Evolutionary conservation across 2,329 filamentous ascomycete genomes (phyloP).

Genomic region (Dactylellina sp.): DNA sequence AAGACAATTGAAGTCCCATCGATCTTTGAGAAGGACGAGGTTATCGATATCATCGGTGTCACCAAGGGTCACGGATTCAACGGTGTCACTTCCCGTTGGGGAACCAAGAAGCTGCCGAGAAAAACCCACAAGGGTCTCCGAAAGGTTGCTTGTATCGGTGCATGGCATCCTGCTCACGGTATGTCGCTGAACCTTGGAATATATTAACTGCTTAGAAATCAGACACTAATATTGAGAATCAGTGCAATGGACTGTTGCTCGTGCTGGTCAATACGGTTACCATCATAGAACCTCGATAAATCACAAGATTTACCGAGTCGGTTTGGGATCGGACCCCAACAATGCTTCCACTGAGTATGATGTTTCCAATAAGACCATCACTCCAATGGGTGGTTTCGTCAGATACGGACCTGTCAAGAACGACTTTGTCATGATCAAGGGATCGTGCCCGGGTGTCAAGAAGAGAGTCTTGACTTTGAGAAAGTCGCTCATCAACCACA

Average conservation of each 20-base stretch:
- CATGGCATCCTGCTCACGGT: slow-evolving; percentile 99
- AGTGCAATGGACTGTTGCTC: slow-evolving; percentile 79
- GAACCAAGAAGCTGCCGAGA: slow-evolving; percentile 99
- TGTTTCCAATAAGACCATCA: slow-evolving; percentile 97
- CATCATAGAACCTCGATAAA: slow-evolving; percentile 99
- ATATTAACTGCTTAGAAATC: too few species aligned
- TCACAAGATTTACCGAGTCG: slow-evolving; percentile 99
- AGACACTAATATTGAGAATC: not conserved
- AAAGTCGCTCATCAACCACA: slow-evolving; percentile 99
- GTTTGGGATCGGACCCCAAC: slow-evolving; percentile 88
- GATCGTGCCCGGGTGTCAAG: slow-evolving; percentile 96
- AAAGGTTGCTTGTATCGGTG: slow-evolving; percentile 99
- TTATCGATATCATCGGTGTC: slow-evolving; percentile 98
- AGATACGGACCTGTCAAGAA: slow-evolving; percentile 99
- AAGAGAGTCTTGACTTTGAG: slow-evolving; percentile 99
- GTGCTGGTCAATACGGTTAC: slow-evolving; percentile 99
- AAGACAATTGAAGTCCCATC: slow-evolving; percentile 92
- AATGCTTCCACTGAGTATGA: slow-evolving; percentile 96
- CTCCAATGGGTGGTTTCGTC: slow-evolving; percentile 91
- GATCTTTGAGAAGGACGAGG: slow-evolving; percentile 99
- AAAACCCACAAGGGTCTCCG: slow-evolving; percentile 99
- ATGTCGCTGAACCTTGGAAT: slow-evolving; percentile 2
- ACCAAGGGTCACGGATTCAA: slow-evolving; percentile 99
- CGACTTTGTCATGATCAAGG: slow-evolving; percentile 98
- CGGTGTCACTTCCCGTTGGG: slow-evolving; percentile 98